Evolutionary conservation across 2,329 filamentous ascomycete genomes (phyloP), one percentile per base, ranked within the genome.

Genomic region (Aspergillus felis): DNA sequence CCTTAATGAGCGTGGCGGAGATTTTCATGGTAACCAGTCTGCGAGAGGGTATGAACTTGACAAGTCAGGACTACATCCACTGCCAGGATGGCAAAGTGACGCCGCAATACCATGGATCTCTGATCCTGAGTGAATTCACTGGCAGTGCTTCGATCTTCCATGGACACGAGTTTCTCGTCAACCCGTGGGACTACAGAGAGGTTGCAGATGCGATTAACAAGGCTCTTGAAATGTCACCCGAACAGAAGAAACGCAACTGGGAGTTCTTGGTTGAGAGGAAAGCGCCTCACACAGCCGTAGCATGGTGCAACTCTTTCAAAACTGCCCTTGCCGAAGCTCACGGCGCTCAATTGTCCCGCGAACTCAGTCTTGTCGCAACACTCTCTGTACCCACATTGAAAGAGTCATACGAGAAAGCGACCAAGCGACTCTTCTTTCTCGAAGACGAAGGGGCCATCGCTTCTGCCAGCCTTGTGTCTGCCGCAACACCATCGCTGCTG

Each of bases 41-140:
- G 67, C 90, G 93, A 52, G 93, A 97, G 72, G 93, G 93, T 63
- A 97, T 97, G 93, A 97, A 97, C 70, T 78, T 97, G 52, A 96
- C 92, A 0, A 91, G 89, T 4, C 93, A 97, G 71, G 93, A 97
- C 70, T 97, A 91, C 68, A 82, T 97, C 38, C 89, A 90, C 63
- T 97, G 92, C 69, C 93, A 97, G 71, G 93, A 97, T 67, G 92
- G 92, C 44, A 83, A 83, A 61, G 78, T 84, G 55, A 77, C 80
- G 2, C 78, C 86, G 47, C 91, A 91, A 77, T 92, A 90, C 75
- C 85, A 94, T 68, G 91, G 91, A 2, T 92, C 92, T 1, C 81
- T 97, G 32, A 96, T 97, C 60, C 78, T 97, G 55, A 96, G 91
- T 61, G 93, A 97, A 71, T 97, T 97, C 69, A 96, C 92, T 1